These are phyloP conservation scores for Ambrosiella xylebori DNA, from an alignment of 2,329 filamentous ascomycete species.

Conservation along the genomic window DNA sequence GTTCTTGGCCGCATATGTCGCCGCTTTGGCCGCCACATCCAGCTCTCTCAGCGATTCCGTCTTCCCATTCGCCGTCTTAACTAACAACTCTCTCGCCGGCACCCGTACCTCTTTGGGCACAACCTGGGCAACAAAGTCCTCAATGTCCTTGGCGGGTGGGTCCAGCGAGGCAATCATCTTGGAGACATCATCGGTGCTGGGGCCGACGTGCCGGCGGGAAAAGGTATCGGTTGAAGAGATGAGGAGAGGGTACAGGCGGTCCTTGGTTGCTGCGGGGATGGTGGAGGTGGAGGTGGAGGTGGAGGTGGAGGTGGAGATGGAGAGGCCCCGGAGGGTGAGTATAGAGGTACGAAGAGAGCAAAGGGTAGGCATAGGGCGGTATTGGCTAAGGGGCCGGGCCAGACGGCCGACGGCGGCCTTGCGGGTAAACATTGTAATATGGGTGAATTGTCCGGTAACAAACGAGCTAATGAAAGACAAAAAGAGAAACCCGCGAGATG, in stretches of 20 bases:
- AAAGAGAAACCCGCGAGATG: background rate
- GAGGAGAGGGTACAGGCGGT: conserved; percentile 11
- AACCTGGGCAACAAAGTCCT: conserved; percentile 73
- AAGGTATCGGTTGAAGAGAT: conserved; percentile 28
- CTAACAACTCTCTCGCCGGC: conserved; percentile 8
- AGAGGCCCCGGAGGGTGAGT: background rate
- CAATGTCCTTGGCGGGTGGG: conserved; percentile 54
- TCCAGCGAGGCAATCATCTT: conserved; percentile 69
- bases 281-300: too few species aligned
- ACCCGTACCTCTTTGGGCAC: conserved; percentile 59
- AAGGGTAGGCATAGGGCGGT: background rate
- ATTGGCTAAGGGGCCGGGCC: conserved; percentile 4
- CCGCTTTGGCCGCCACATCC: conserved; percentile 31
- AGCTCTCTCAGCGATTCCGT: conserved; percentile 36
- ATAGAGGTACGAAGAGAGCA: background rate
- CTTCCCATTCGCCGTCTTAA: background rate
- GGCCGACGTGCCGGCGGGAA: conserved; percentile 72
- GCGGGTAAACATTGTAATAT: conserved; percentile 8
- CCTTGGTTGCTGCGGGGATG: conserved; percentile 1
- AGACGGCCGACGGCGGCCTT: conserved; percentile 9
- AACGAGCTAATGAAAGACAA: background rate
- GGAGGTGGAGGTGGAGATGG: background rate
- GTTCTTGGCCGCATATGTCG: conserved; percentile 22
- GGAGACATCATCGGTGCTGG: conserved; percentile 48
- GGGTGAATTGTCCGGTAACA: background rate